phyloP scores from a whole-genome alignment of 2,329 filamentous ascomycete species.

The Clonostachys solani region DNA sequence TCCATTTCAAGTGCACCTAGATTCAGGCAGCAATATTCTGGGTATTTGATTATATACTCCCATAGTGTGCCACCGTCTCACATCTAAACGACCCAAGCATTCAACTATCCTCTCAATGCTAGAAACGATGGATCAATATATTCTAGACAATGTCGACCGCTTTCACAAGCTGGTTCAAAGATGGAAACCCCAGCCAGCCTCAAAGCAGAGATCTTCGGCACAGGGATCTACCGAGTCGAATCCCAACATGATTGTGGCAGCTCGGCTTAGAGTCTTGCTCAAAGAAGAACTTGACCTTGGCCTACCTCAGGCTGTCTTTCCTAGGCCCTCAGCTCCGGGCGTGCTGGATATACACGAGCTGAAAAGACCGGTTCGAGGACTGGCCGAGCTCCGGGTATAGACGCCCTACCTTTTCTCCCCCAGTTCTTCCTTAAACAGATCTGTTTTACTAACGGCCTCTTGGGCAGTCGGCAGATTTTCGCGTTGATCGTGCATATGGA shows the following conservation, averaged over 20 bases:
- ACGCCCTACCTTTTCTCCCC: background rate
- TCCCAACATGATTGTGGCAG: background rate
- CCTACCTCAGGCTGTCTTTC: background rate
- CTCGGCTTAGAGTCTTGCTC: conserved; percentile 1
- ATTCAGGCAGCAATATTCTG: too few relatives aligned
- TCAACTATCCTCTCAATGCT: too few relatives aligned
- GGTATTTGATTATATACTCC: too few relatives aligned
- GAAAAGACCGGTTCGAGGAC: background rate
- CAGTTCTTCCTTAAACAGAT: background rate
- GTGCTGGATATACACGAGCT: conserved; percentile 1
- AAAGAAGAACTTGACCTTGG: background rate
- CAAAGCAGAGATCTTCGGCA: background rate
- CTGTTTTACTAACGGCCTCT: background rate
- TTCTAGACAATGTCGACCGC: background rate
- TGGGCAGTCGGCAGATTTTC: conserved; percentile 23
- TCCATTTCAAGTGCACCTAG: too few relatives aligned
- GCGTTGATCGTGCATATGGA: conserved; percentile 28
- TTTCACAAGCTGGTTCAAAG: background rate
- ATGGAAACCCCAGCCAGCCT: background rate
- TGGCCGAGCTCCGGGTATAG: too few relatives aligned
- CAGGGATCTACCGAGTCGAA: background rate
- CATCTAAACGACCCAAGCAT: too few relatives aligned
- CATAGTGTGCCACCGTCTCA: too few relatives aligned
- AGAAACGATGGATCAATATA: background rate
- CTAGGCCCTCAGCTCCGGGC: background rate